These are phyloP conservation scores for Zygosaccharomyces pseudobailii DNA, from an alignment of 1,139 yeast species.

Conservation along the genomic window DNA sequence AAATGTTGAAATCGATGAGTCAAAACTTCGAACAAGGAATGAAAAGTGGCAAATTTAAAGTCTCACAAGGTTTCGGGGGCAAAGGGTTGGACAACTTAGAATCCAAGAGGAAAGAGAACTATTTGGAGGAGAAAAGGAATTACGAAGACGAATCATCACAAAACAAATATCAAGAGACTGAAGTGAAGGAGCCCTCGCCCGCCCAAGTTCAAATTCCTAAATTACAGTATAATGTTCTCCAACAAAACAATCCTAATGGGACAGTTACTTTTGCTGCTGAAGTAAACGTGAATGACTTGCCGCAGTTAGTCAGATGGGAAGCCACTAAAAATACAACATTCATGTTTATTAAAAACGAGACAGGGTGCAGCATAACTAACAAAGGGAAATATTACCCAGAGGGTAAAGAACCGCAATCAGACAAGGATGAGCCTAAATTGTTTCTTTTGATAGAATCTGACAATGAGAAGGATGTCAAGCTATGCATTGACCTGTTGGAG, in stretches of 20 bases:
- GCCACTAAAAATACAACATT: constrained; percentile 69
- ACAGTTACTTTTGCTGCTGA: constrained; percentile 63
- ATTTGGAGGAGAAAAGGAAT: constrained; percentile 46
- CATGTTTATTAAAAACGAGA: constrained; percentile 61
- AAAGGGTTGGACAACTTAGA: constrained; percentile 84
- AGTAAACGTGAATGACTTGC: constrained; percentile 77
- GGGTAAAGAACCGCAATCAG: constrained; percentile 44
- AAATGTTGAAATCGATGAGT: constrained; percentile 46
- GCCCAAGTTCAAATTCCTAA: constrained; percentile 61
- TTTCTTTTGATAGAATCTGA: constrained; percentile 77
- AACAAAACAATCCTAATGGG: constrained; percentile 44
- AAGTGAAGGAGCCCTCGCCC: constrained; percentile 13
- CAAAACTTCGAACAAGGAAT: constrained; percentile 55
- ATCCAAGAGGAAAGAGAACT: constrained; percentile 54
- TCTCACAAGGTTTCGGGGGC: constrained; percentile 84
- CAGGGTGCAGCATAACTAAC: constrained; percentile 74
- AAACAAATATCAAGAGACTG: constrained; percentile 15
- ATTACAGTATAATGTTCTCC: constrained; percentile 33
- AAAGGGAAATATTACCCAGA: constrained; percentile 72
- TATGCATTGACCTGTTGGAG: constrained; percentile 63
- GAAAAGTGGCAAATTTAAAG: constrained; percentile 63
- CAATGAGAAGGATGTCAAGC: constrained; percentile 55
- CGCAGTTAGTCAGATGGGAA: constrained; percentile 79
- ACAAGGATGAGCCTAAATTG: constrained; percentile 64
- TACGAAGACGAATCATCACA: constrained; percentile 32